Evolutionary conservation across 2,329 filamentous ascomycete genomes (phyloP), one percentile per base, ranked within the genome.

Genomic region (Escovopsis sp.): DNA sequence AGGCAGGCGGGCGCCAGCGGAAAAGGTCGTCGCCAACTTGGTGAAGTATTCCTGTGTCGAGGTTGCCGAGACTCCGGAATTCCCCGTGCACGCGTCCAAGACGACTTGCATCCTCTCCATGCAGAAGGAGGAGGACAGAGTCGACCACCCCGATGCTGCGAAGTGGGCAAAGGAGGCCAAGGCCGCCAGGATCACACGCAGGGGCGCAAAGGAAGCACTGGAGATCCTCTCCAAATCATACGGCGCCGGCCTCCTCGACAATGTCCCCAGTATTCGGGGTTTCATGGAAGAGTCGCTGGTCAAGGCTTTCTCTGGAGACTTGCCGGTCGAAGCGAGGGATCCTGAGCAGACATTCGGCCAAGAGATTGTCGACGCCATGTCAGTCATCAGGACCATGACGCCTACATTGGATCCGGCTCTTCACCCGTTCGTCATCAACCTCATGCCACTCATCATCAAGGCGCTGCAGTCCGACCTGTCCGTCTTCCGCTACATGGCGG

Each of bases 21-120:
- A 95, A 59, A 98, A 98, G 64, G 84, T 98, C 12, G 88, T 96
- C 25, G 80, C 84, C 37, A 98, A 98, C 55, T 63, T 98, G 40
- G 85, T 94, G 64, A 96, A 95, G 56, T 98, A 95, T 62, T 94
- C 87, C 48, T 98, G 91, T 55, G 86, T 95, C 54, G 91, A 98
- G 57, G 94, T 93, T 1, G 89, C 91, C 0, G 93, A 98, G 60
- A 98, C 93, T 0, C 91, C 91, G 0, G 91, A 96, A 54, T 96
- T 96, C 57, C 77, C 81, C 5, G 80, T 84, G 25, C 91, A 96
- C 53, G 83, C 82, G 2, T 60, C 69, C 35, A 81, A 93, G 54
- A 83, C 81, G 37, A 78, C 79, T 48, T 81, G 81, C 12, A 91
- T 98, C 43, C 65, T 98, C 13, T 96, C 91, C 0, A 79, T 98